Base-by-base conservation (phyloP, 768 basidiomycete species). In the Termitomyces sp. region DNA sequence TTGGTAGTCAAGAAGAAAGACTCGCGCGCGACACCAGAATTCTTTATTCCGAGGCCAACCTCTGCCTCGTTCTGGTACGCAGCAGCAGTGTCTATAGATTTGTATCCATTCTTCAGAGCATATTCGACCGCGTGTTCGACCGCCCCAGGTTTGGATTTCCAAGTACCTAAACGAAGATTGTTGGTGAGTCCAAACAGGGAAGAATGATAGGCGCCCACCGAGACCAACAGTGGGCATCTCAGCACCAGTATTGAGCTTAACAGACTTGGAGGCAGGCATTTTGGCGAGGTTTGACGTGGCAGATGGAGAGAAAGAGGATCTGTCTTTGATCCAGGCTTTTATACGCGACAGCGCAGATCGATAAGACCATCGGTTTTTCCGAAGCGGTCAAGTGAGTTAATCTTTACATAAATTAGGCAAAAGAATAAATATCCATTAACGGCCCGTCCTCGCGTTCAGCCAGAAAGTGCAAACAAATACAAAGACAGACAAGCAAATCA, bases 1-100 rank as follows among this genome's bases (percentile, higher is more conserved):
- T 88, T 88, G 57, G 86, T 88, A 57, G 90, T 92, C 58, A 95
- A 72, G 80, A 94, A 95, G 71, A 95, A 80, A 56, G 85, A 75
- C 36, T 76, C 75, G 57, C 94, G 82, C 5, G 83, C 77, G 16
- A 94, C 82, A 12, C 90, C 92, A 24, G 86, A 88, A 13, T 77
- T 74, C 64, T 81, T 85, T 73, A 94, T 86, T 31, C 92, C 93
- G 54, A 83, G 65, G 15, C 92, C 93, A 45, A 95, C 93, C 70
- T 91, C 90, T 36, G 76, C 74, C 72, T 94, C 90, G 67, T 93
- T 94, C 52, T 72, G 72, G 69, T 90, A 89, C 6, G 76, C 85
- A 22, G 84, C 73, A 10, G 87, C 88, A 55, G 85, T 89, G 68
- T 87, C 87, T 67, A 86, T 84, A 66, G 79, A 86, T 69, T 65